A percentile compares a stretch with the other conserved stretches of the same genome.
Evolutionary conservation across 2,329 filamentous ascomycete species (phyloP).

Genomic region (Fusarium sarcochroum): DNA sequence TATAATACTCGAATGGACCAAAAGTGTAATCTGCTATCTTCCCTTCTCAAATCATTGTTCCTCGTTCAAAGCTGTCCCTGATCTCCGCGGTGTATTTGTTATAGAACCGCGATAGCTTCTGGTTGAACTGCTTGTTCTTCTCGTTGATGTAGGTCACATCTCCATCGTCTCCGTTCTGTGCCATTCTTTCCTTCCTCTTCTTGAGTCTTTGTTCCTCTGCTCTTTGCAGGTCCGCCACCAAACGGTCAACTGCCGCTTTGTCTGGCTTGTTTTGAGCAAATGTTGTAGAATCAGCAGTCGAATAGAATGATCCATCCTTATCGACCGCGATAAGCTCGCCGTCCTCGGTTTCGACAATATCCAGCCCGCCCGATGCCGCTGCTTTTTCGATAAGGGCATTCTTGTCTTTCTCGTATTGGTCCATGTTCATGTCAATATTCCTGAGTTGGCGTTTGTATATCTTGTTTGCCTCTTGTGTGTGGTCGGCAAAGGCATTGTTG

Average conservation of each 20-base stretch:
- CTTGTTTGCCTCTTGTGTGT: conserved; percentile 88
- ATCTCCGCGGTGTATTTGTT: conserved; percentile 99
- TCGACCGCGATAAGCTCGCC: conserved; percentile 96
- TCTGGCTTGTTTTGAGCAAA: conserved; percentile 90
- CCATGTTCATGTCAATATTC: conserved; percentile 81
- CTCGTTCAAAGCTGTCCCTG: conserved; percentile 95
- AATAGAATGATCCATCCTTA: conserved; percentile 90
- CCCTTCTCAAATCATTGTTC: conserved; percentile 85
- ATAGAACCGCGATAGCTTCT: conserved; percentile 95
- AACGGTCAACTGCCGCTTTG: conserved; percentile 86
- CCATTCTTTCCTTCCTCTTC: conserved; percentile 85
- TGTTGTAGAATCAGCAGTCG: conserved; percentile 84
- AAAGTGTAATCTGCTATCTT: conserved; percentile 28
- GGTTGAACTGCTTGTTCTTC: conserved; percentile 99
- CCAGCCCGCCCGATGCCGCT: conserved; percentile 85
- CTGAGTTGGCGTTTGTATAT: conserved; percentile 93
- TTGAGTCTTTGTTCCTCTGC: conserved; percentile 89
- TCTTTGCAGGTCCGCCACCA: conserved; percentile 88
- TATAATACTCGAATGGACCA: conserved; percentile 48
- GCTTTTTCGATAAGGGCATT: conserved; percentile 87
- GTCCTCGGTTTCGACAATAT: conserved; percentile 95
- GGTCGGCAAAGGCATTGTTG: conserved; percentile 91
- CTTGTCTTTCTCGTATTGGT: conserved; percentile 90
- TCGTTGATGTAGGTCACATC: conserved; percentile 99
- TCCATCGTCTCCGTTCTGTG: conserved; percentile 83